Evolutionary conservation across 2,329 filamentous ascomycete species (phyloP).

Genomic region (Colletotrichum theobromicola): DNA sequence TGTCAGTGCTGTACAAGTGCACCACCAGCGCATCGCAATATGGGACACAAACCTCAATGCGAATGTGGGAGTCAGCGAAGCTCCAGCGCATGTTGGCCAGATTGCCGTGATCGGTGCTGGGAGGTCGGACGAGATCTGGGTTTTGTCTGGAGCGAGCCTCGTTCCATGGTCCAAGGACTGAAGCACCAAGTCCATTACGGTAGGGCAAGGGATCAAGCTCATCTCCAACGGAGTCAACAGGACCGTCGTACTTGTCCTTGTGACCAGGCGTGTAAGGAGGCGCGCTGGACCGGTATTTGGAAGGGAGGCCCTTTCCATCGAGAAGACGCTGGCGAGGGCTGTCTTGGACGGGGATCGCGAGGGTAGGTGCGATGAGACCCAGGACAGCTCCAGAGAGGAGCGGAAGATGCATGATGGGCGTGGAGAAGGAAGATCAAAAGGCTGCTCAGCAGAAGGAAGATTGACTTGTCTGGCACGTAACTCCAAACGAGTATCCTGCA

Average conservation of each 20-base stretch:
- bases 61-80: slow-evolving; percentile 67
- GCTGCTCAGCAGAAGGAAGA: background rate
- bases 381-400: slow-evolving; percentile 1
- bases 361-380: background rate
- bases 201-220: slow-evolving; percentile 69
- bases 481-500: background rate
- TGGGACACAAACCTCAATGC: slow-evolving; percentile 58
- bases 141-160: slow-evolving; percentile 71
- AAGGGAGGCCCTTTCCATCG: slow-evolving; percentile 50
- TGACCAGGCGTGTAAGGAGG: slow-evolving; percentile 65
- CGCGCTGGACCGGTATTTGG: slow-evolving; percentile 42
- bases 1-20: background rate
- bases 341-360: slow-evolving; percentile 38
- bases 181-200: slow-evolving; percentile 69
- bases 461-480: background rate
- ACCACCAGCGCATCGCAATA: fast-evolving
- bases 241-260: slow-evolving; percentile 66
- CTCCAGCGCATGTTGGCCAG: slow-evolving; percentile 77
- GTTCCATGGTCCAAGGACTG: slow-evolving; percentile 74
- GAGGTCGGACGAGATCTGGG: slow-evolving; percentile 74
- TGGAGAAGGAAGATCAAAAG: background rate
- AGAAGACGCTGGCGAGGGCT: slow-evolving; percentile 62
- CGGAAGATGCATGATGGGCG: background rate
- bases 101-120: slow-evolving; percentile 74
- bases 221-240: slow-evolving; percentile 64